phyloP scores from a whole-genome alignment of 495 filamentous ascomycete species.

The Penicillium cataractarum region DNA sequence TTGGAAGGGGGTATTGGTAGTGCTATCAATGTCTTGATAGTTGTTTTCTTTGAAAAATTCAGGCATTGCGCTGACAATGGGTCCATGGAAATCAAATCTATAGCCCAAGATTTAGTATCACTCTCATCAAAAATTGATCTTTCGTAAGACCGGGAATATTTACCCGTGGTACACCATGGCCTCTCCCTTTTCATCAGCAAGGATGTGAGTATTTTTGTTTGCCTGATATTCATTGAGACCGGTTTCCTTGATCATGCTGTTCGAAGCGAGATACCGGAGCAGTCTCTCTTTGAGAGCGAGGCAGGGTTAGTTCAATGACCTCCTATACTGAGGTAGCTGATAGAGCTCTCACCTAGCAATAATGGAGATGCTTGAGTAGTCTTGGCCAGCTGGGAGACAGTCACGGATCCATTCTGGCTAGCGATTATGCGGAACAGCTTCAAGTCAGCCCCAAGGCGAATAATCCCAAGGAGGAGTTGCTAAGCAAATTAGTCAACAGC shows the following conservation, averaged over 20 bases:
- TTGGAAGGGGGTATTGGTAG: slow-evolving; percentile 42
- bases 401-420: slow-evolving; percentile 26
- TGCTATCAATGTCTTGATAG: slow-evolving; percentile 44
- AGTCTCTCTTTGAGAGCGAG: slow-evolving; percentile 37
- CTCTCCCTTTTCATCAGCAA: slow-evolving; percentile 33
- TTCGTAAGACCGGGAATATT: slow-evolving; percentile 1
- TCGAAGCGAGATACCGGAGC: slow-evolving; percentile 48
- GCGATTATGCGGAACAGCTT: slow-evolving; percentile 38
- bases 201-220: slow-evolving; percentile 34
- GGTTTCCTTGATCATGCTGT: slow-evolving; percentile 39
- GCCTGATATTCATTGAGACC: slow-evolving; percentile 37
- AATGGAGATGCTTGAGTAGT: slow-evolving; percentile 31
- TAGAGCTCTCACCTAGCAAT: slow-evolving; percentile 28
- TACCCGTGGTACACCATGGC: slow-evolving; percentile 39
- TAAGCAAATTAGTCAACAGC: slow-evolving; percentile 10
- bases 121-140: background rate
- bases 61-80: slow-evolving; percentile 35
- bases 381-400: slow-evolving; percentile 34
- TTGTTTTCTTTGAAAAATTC: slow-evolving; percentile 42
- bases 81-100: slow-evolving; percentile 41
- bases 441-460: slow-evolving; percentile 40
- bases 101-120: background rate
- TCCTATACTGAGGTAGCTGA: background rate
- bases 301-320: background rate
- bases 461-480: slow-evolving; percentile 25